A percentile compares a stretch with the other conserved stretches of the same genome.
phyloP scores from a whole-genome alignment of 306 rosid genomes.

The Malus asiatica region DNA sequence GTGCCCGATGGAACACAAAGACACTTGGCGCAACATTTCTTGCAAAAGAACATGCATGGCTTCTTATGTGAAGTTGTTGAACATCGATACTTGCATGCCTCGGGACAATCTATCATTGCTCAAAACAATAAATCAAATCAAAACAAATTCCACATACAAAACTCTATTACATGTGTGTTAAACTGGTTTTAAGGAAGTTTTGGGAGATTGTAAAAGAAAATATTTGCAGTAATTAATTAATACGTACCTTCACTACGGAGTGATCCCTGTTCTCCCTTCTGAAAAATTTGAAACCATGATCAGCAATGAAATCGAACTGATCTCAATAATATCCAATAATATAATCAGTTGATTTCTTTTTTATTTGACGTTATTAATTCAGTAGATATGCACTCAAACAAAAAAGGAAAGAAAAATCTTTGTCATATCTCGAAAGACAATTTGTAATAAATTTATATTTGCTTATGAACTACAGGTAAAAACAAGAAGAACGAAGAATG shows the following conservation, averaged over 20 bases:
- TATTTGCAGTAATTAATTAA: no score
- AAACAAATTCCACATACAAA: no score
- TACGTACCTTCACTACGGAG: not conserved
- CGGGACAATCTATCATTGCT: not conserved
- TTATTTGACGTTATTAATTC: not conserved
- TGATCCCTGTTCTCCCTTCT: not conserved
- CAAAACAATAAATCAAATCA: no score
- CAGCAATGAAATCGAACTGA: not conserved
- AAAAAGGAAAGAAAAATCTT: not conserved
- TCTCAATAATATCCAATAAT: no score
- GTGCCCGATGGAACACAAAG: conserved; percentile 38
- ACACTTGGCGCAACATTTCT: conserved; percentile 26
- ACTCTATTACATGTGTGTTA: no score
- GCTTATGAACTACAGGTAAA: no score
- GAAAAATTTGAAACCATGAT: not conserved
- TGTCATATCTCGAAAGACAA: not conserved
- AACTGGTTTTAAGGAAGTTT: no score
- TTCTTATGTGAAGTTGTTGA: conserved; percentile 24
- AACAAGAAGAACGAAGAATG: no score
- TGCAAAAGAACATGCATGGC: conserved; percentile 30
- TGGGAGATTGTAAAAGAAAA: no score
- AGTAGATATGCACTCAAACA: not conserved
- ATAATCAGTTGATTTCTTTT: no score
- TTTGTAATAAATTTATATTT: no score
- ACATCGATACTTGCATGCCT: conserved; percentile 7